Conservation (phyloP, 2,329 filamentous ascomycete species). For the Chaetomium sp. region DNA sequence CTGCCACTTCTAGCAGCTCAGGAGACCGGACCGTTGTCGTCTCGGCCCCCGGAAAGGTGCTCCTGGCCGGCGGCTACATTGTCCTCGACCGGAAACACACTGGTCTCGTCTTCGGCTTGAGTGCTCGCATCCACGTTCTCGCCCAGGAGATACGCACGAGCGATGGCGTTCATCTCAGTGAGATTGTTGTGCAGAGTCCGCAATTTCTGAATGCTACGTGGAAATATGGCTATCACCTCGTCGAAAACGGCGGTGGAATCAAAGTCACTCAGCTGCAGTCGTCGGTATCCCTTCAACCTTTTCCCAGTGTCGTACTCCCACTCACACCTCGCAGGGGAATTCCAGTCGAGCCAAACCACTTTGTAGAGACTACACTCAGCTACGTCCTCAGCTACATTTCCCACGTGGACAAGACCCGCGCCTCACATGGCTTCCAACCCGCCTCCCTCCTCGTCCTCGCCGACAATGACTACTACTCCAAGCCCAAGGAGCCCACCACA, state of each 20-base stretch:
- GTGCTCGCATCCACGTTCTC: conserved; percentile 67
- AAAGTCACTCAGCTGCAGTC: conserved; percentile 75
- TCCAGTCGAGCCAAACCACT: conserved; percentile 65
- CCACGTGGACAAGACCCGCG: conserved; percentile 43
- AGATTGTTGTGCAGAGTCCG: conserved; percentile 85
- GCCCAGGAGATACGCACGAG: conserved; percentile 60
- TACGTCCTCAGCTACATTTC: conserved; percentile 85
- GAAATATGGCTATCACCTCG: conserved; percentile 78
- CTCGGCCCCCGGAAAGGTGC: conserved; percentile 94
- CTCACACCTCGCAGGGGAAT: conserved; percentile 45
- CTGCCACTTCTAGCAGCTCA: not conserved
- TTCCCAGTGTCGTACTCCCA: not conserved
- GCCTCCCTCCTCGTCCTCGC: conserved; percentile 83
- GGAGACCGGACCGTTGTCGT: conserved; percentile 57
- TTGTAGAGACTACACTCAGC: conserved; percentile 87
- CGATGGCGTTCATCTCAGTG: conserved; percentile 64
- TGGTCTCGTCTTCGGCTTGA: conserved; percentile 69
- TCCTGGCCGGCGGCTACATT: conserved; percentile 91
- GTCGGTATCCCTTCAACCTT: conserved; percentile 55
- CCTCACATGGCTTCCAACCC: conserved; percentile 60
- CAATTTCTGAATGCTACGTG: conserved; percentile 88
- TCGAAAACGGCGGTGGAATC: conserved; percentile 74
- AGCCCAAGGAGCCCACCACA: conserved; percentile 48
- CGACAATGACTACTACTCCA: conserved; percentile 96
- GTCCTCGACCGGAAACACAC: conserved; percentile 88